Evolutionary conservation across 1,284 basidiomycete species (phyloP), one percentile per base, ranked within the genome.

Genomic region (Xanthoconium separans): DNA sequence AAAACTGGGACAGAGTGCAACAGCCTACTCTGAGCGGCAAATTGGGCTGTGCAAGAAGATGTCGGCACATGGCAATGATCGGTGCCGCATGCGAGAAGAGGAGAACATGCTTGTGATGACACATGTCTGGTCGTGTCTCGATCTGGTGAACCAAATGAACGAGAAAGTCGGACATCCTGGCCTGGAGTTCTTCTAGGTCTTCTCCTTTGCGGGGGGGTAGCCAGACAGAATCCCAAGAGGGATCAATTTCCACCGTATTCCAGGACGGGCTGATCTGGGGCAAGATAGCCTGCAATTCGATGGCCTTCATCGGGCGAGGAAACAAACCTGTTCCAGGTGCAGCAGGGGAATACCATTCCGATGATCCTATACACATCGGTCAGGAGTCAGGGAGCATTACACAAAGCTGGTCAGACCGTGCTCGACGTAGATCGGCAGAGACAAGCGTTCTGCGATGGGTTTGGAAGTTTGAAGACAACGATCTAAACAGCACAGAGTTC

Each of bases 301-400:
- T 46, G 37, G 89, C 81, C 31, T 77, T 65, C 31, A 75, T 73
- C 13, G 87, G 84, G 22, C 87, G 81, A n/a, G 87, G 87, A 65
- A 90, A 87, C 37, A 93, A 74, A 47, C 88, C 84, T 9, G 87
- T 86, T 10, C 80, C 79, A 0, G 82, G 81, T 8, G 68, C 71
- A 22, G 83, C 89, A 29, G 87, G 89, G 3, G 87, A 89, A 69
- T 89, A 94, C 91, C 91, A 94, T 70, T 94, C 93, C 6, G 83
- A 80, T 11, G 94, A 66, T 10, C 91, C 91, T 89, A 61, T 2
- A 31, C 16, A 15, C 44, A 27, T 44, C 11, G 39, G 30, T 68
- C 43, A 65, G 51, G 41, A 18, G 27, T 44, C 31, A 9, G 45
- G 44, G 27, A 30, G 36, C 4, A 15, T 18, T 29, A 27, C 4